A percentile compares a stretch with the other conserved stretches of the same genome.
Evolutionary conservation across 1,284 basidiomycete genomes (phyloP).

Genomic region (Pseudozyma flocculosa): DNA sequence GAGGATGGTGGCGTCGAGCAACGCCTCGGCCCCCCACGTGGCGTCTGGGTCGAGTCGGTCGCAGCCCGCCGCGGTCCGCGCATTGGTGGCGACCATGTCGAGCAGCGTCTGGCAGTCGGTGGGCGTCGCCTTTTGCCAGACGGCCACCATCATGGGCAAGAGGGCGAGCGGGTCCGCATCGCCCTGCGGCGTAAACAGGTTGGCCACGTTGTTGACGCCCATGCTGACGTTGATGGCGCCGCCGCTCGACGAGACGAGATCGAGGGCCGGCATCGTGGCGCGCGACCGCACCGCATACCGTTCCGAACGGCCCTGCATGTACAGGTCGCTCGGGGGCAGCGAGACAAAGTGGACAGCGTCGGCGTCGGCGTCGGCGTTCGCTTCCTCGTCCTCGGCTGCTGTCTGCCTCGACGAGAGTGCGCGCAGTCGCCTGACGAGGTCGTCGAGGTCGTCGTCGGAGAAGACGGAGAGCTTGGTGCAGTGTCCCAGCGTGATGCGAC

Average conservation of each 20-base stretch:
- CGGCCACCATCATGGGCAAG: conserved; percentile 21
- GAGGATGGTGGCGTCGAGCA: conserved; percentile 9
- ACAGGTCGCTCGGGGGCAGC: conserved; percentile 25
- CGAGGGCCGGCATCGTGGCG: conserved; percentile 19
- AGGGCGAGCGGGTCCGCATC: conserved; percentile 33
- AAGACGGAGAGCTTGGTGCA: conserved; percentile 29
- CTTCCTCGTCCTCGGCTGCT: no score
- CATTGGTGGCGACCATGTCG: conserved; percentile 2
- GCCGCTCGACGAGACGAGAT: not conserved
- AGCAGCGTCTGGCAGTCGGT: conserved; percentile 11
- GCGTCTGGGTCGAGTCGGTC: not conserved
- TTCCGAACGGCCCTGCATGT: conserved; percentile 31
- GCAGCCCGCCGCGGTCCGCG: conserved; percentile 5
- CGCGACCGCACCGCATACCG: conserved; percentile 14
- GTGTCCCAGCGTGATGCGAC: conserved; percentile 23
- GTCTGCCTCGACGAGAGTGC: no score
- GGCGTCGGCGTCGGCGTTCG: no score
- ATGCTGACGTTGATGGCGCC: conserved; percentile 10
- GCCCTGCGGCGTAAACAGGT: conserved; percentile 41
- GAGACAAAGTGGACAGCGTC: conserved; percentile 14
- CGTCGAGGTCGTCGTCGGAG: conserved; percentile 2
- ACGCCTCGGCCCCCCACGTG: not conserved
- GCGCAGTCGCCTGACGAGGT: not conserved
- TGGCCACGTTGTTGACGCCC: conserved; percentile 34
- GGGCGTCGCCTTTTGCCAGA: conserved; percentile 28